Evolutionary conservation across 2,329 filamentous ascomycete species (phyloP), one percentile per base, ranked within the genome.

Genomic region (Elsinoe necatrix): DNA sequence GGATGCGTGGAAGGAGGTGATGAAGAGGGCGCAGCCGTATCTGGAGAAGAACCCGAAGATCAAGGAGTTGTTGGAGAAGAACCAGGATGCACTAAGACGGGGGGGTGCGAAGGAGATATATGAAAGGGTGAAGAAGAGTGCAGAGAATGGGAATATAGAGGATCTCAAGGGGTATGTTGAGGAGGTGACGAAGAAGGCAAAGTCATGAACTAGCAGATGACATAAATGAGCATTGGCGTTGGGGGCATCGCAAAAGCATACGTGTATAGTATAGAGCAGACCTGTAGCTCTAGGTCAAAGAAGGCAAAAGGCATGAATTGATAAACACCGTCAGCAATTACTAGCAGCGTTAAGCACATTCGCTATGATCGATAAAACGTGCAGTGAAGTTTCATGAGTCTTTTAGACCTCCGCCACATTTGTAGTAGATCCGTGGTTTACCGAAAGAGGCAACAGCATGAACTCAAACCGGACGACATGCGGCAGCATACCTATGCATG

Each of bases 11-110:
- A 75, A 82, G 61, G 85, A 87, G 73, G 84, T 81, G 0, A 66
- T 87, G 50, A 82, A 89, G 70, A 75, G 87, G 69, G 83, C 82
- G 29, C 83, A 86, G 74, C 85, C 86, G 0, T 80, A 82, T 58
- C 76, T 90, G 0, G 85, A 89, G 63, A 89, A 89, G 77, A 87
- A 81, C 69, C 85, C 86, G n/a, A 76, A 87, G 72, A 72, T 87
- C 58, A 89, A 88, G 75, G 76, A 88, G 70, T 68, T 89, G 0
- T 67, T 90, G 1, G 84, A 89, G 73, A 75, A 86, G 66, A 90
- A 91, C 69, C 76, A 78, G 48, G 82, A 86, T 57, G 70, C 77
- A 0, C 71, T 91, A 52, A 87, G 86, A 73, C 73, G 81, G 60
- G 85, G 85, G 12, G 85, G 89, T 62, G 71, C 80, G 12, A 73